Evolutionary conservation across 2,329 filamentous ascomycete species (phyloP).

Genomic region (Penicillium occitanis): DNA sequence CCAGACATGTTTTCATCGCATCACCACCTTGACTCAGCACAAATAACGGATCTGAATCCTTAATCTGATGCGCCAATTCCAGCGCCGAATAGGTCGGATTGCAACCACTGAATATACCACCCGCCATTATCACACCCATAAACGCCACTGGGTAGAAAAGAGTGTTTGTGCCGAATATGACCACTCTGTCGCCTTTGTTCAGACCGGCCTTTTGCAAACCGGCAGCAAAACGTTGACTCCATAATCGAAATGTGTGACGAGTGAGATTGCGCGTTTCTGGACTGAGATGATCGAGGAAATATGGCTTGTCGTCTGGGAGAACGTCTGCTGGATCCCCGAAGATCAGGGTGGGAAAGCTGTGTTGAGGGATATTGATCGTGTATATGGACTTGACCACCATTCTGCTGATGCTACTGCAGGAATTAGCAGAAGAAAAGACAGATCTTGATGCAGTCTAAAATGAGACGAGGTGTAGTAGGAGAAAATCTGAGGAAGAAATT

Average conservation of each 20-base stretch:
- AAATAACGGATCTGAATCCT: slow-evolving; percentile 67
- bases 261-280: slow-evolving; percentile 69
- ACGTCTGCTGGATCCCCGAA: slow-evolving; percentile 52
- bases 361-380: slow-evolving; percentile 47
- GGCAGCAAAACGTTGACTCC: slow-evolving; percentile 69
- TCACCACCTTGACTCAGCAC: slow-evolving; percentile 48
- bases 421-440: too few relatives aligned
- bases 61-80: slow-evolving; percentile 73
- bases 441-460: not conserved
- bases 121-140: slow-evolving; percentile 73
- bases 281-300: slow-evolving; percentile 63
- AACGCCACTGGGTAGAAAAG: slow-evolving; percentile 71
- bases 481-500: not conserved
- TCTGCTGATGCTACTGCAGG: not conserved
- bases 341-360: slow-evolving; percentile 41
- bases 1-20: slow-evolving; percentile 19
- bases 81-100: slow-evolving; percentile 68
- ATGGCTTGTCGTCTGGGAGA: slow-evolving; percentile 46
- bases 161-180: slow-evolving; percentile 72
- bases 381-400: slow-evolving; percentile 58
- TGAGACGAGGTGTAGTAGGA: not conserved
- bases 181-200: slow-evolving; percentile 65
- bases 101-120: slow-evolving; percentile 74
- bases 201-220: slow-evolving; percentile 66
- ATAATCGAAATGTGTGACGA: slow-evolving; percentile 63